A percentile compares a stretch with the other conserved stretches of the same genome.
phyloP scores from a whole-genome alignment of 306 rosid genomes.

The Quercus rubra region DNA sequence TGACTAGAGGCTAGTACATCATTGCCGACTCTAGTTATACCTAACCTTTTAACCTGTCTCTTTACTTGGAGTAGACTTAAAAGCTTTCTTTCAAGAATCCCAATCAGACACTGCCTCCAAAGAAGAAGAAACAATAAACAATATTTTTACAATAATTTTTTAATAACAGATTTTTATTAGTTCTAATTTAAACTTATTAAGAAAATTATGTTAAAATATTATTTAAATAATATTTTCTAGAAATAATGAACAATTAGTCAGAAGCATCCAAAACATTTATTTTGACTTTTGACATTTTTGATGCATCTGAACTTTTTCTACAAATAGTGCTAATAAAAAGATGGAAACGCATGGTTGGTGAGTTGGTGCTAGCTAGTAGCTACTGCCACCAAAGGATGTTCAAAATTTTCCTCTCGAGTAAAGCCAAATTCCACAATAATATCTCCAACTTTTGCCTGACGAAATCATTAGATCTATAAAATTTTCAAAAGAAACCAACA shows the following conservation, averaged over 20 bases:
- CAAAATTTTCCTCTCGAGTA: background rate
- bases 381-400: background rate
- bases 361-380: no score
- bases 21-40: background rate
- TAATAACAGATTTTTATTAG: fast-evolving
- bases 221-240: no score
- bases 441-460: no score
- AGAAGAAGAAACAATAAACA: fast-evolving
- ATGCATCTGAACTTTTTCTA: no score
- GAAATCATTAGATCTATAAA: background rate
- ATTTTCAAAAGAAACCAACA: background rate
- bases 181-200: fast-evolving
- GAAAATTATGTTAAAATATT: no score
- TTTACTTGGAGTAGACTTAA: background rate
- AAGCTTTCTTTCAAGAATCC: background rate
- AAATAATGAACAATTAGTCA: no score
- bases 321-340: background rate
- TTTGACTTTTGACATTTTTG: no score
- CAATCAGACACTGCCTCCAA: background rate
- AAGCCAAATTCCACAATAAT: background rate
- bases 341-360: background rate
- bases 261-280: background rate
- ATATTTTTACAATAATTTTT: no score
- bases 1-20: background rate
- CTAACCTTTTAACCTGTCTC: background rate